Evolutionary conservation across 2,329 filamentous ascomycete species (phyloP).

Genomic region (Colletotrichum tropicicola): DNA sequence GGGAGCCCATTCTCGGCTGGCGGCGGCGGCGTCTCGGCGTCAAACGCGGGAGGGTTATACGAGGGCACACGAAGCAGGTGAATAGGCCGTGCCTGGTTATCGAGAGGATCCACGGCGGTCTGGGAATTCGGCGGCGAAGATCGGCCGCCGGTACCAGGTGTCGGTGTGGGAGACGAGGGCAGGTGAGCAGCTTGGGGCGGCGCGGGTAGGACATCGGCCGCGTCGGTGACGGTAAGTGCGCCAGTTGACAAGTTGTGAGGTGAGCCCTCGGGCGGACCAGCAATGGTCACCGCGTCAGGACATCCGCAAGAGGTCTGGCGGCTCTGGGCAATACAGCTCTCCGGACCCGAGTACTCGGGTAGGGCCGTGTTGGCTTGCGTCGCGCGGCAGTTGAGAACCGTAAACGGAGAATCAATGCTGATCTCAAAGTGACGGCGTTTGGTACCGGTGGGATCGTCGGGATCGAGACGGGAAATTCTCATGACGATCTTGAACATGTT

Average conservation of each 20-base stretch:
- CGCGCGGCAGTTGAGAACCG: conserved; percentile 92
- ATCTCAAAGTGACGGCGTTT: conserved; percentile 94
- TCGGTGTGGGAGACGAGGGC: conserved; percentile 31
- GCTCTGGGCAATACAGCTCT: conserved; percentile 49
- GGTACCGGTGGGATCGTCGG: conserved; percentile 73
- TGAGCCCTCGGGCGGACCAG: conserved; percentile 68
- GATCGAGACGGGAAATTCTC: conserved; percentile 86
- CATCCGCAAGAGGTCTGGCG: conserved; percentile 63
- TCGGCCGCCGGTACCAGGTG: conserved; percentile 14
- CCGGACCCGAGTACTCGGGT: conserved; percentile 75
- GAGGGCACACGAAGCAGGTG: conserved; percentile 85
- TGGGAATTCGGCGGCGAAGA: conserved; percentile 22
- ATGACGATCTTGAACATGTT: conserved; percentile 76
- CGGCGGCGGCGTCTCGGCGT: conserved; percentile 81
- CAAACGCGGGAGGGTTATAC: conserved; percentile 88
- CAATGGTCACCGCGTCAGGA: conserved; percentile 65
- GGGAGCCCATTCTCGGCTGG: conserved; percentile 47
- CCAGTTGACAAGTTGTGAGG: conserved; percentile 73
- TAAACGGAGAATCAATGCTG: conserved; percentile 94
- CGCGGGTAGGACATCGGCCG: conserved; percentile 47
- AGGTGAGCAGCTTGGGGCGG: conserved; percentile 68
- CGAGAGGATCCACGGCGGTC: conserved; percentile 1
- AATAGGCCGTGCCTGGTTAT: conserved; percentile 71
- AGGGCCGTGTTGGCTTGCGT: conserved; percentile 89
- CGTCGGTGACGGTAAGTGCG: conserved; percentile 52